Evolutionary conservation across 164 flowering plant genomes (phyloP), one percentile per base, ranked within the genome.

Genomic region (Macadamia integrifolia): DNA sequence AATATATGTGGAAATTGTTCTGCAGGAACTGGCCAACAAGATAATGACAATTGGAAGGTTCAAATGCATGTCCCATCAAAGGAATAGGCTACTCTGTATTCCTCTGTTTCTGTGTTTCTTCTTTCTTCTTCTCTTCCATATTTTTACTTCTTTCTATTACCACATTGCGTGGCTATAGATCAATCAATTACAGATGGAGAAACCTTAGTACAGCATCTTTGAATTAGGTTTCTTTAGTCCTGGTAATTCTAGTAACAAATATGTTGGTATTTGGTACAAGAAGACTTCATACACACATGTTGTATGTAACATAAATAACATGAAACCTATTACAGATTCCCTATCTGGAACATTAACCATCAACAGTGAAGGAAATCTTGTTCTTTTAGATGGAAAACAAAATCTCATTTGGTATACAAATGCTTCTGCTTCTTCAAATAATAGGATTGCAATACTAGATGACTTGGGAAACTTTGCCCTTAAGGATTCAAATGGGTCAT

Each of bases 261-360:
- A 70, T 29, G 58, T 70, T 12, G 73, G 68, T 1, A 70, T 70
- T 13, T 64, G 73, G 73, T 70, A 64, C 58, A 40, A 69, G n/a
- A 29, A 64, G 10, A 44, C 56, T 0, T 44, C 14, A 30, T 14
- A 53, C 6, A 14, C 18, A 14, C 13, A 14, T 12, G 57, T 53
- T 17, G 18, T 53, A 53, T 53, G 57, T n/a, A n/a, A 13, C 18
- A 1, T 17, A 14, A 53, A 53, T 6, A 53, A 17, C 13, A 17
- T 1, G 18, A 53, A 53, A 53, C 57, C 57, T 2, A 14, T 53
- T 17, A 53, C 57, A 17, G 57, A 53, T 53, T 53, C 57, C 1
- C 15, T 23, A 23, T 23, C 57, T 14, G 57, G 57, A 53, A 14
- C 17, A 3, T 14, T 53, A 3, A 14, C 6, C 17, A 53, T 53